Percentiles rank a stretch among this genome's conserved stretches.
These are phyloP conservation scores for Suillus subaureus DNA, from an alignment of 768 basidiomycete genomes.

Conservation along the genomic window DNA sequence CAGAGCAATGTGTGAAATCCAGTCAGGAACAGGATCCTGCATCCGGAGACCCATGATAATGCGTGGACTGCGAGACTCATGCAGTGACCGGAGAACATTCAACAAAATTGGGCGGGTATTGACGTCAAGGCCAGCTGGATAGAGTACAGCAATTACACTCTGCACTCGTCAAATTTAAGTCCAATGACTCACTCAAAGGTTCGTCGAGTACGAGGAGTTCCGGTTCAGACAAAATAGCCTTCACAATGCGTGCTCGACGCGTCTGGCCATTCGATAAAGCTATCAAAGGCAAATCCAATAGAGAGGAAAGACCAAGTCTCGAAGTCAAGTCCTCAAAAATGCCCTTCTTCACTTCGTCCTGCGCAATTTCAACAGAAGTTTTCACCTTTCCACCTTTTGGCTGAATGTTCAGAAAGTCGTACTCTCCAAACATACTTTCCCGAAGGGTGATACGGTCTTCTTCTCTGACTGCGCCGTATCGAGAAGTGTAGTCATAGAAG, in stretches of 20 bases:
- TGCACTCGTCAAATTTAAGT: neutral
- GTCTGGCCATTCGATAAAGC: slow-evolving; percentile 94
- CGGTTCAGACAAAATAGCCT: slow-evolving; percentile 71
- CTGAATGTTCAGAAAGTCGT: slow-evolving; percentile 36
- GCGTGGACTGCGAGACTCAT: slow-evolving; percentile 50
- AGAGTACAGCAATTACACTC: slow-evolving; percentile 2
- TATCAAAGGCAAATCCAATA: slow-evolving; percentile 84
- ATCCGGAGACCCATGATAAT: slow-evolving; percentile 66
- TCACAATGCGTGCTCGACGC: slow-evolving; percentile 78
- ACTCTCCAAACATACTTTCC: slow-evolving; percentile 66
- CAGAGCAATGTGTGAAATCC: slow-evolving; percentile 68
- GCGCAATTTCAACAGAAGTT: slow-evolving; percentile 24
- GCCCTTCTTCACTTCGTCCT: slow-evolving; percentile 30
- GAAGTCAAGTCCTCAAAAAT: slow-evolving; percentile 57
- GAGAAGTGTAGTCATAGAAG: slow-evolving; percentile 92
- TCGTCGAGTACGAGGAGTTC: slow-evolving; percentile 87
- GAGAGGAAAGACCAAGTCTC: slow-evolving; percentile 54
- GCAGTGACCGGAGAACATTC: slow-evolving; percentile 55
- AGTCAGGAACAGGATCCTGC: slow-evolving; percentile 74
- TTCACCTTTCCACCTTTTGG: slow-evolving; percentile 24
- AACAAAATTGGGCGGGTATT: slow-evolving; percentile 58
- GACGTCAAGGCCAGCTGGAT: slow-evolving; percentile 77
- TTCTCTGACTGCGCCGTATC: slow-evolving; percentile 87
- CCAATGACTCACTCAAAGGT: slow-evolving; percentile 68
- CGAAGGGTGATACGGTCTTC: slow-evolving; percentile 80